Percentiles rank a stretch among this genome's conserved stretches.
These are phyloP conservation scores for Moringa oleifera DNA, from an alignment of 345 rosid species.

Conservation along the genomic window DNA sequence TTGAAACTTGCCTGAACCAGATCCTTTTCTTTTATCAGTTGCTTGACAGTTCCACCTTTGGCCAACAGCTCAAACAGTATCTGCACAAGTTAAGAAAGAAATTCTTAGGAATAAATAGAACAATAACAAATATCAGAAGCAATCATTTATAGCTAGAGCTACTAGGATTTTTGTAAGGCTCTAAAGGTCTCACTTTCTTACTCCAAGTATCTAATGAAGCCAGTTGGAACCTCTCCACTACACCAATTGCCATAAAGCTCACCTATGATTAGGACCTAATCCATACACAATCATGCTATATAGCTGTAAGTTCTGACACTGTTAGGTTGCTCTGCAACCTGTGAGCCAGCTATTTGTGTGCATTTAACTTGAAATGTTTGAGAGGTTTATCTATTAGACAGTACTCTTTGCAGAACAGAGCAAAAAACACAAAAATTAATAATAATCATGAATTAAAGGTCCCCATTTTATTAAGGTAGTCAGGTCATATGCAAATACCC, in stretches of 20 bases:
- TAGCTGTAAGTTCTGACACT: background rate
- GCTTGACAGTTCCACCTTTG: conserved; percentile 89
- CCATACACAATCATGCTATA: too few species aligned
- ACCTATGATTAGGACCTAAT: too few species aligned
- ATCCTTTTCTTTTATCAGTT: conserved; percentile 73
- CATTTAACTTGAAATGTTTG: too few species aligned
- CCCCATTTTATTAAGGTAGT: background rate
- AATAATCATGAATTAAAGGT: background rate
- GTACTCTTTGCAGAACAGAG: background rate
- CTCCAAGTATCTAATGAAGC: too few species aligned
- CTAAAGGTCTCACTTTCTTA: too few species aligned
- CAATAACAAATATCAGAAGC: too few species aligned
- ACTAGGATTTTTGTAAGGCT: too few species aligned
- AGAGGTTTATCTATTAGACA: background rate
- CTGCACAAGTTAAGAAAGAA: conserved; percentile 27
- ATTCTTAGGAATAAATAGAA: background rate
- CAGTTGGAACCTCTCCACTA: too few species aligned
- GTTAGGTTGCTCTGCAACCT: background rate
- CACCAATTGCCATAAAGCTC: too few species aligned
- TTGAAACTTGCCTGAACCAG: conserved; percentile 78
- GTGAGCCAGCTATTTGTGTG: background rate
- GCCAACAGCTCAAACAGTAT: conserved; percentile 80
- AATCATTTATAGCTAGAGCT: too few species aligned
- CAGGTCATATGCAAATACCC: background rate
- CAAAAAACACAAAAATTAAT: too few species aligned